Evolutionary conservation across 495 filamentous ascomycete species (phyloP).

Genomic region (Hypoxylon fuscum): DNA sequence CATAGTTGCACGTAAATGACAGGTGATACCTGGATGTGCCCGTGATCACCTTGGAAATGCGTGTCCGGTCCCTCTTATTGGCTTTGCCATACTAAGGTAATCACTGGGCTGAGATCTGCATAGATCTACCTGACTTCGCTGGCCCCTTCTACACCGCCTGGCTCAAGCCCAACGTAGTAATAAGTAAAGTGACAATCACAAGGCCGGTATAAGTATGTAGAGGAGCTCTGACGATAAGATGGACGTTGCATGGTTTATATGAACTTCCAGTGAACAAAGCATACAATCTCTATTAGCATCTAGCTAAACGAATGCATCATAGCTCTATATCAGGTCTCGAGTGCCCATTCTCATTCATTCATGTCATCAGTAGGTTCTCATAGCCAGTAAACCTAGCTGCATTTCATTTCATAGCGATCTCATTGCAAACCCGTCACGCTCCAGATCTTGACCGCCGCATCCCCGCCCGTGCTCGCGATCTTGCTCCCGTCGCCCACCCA

Average conservation of each 20-base stretch:
- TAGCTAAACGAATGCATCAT: neutral
- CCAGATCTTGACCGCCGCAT: slow-evolving; percentile 94
- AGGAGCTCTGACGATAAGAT: neutral
- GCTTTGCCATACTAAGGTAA: too few species aligned
- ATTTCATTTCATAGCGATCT: neutral
- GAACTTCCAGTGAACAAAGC: too few species aligned
- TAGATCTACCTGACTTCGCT: too few species aligned
- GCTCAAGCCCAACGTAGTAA: too few species aligned
- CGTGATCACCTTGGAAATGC: too few species aligned
- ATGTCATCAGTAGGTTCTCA: neutral
- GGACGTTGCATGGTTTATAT: neutral
- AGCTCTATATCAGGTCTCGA: neutral
- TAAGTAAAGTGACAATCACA: too few species aligned
- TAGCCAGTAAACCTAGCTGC: neutral
- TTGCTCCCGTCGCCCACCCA: slow-evolving; percentile 79
- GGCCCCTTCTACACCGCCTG: too few species aligned
- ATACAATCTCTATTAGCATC: neutral
- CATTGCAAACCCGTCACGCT: slow-evolving; percentile 71
- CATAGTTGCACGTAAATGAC: too few species aligned
- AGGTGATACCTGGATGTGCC: too few species aligned
- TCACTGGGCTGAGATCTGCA: too few species aligned
- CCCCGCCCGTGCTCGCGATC: slow-evolving; percentile 81
- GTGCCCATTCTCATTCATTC: neutral
- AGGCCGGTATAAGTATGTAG: neutral
- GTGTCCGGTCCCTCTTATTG: too few species aligned